phyloP scores from a whole-genome alignment of 441 rosid species.

The Erysimum pusillum region DNA sequence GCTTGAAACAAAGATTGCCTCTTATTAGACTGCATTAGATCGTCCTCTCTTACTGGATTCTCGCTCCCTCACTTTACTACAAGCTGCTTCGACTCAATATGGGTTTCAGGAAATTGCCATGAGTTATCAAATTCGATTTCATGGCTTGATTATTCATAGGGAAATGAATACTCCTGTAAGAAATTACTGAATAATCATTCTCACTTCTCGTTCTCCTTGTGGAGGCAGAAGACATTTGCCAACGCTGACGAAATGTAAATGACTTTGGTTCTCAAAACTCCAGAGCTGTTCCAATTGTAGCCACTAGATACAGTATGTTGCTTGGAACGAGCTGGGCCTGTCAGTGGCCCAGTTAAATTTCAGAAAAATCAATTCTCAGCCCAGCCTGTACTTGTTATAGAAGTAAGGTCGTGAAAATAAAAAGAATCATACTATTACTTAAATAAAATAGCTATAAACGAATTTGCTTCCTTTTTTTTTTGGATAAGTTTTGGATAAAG shows the following conservation, averaged over 20 bases:
- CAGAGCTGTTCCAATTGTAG: neutral
- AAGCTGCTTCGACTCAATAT: conserved; percentile 5
- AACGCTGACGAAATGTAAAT: neutral
- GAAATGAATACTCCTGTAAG: neutral
- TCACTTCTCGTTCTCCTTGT: neutral
- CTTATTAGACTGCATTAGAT: neutral
- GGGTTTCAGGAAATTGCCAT: neutral
- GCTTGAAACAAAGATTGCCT: conserved; percentile 12
- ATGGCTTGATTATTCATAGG: conserved; percentile 17
- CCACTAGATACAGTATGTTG: neutral
- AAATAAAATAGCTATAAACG: too few species aligned
- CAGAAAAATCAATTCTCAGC: conserved; percentile 7
- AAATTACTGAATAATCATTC: neutral
- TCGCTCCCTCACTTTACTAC: conserved; percentile 2
- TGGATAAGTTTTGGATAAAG: too few species aligned
- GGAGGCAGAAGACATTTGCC: too few species aligned
- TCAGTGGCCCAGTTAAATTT: neutral
- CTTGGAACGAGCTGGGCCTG: conserved; percentile 7
- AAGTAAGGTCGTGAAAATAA: too few species aligned
- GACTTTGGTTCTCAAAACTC: neutral
- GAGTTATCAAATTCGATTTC: conserved; percentile 1
- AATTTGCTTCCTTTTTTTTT: too few species aligned
- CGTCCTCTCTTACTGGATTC: neutral
- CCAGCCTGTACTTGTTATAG: neutral
- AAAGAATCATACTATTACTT: too few species aligned